These are phyloP conservation scores for Ophiostoma novo-ulmi DNA, from an alignment of 2,329 filamentous ascomycete species.

Conservation along the genomic window DNA sequence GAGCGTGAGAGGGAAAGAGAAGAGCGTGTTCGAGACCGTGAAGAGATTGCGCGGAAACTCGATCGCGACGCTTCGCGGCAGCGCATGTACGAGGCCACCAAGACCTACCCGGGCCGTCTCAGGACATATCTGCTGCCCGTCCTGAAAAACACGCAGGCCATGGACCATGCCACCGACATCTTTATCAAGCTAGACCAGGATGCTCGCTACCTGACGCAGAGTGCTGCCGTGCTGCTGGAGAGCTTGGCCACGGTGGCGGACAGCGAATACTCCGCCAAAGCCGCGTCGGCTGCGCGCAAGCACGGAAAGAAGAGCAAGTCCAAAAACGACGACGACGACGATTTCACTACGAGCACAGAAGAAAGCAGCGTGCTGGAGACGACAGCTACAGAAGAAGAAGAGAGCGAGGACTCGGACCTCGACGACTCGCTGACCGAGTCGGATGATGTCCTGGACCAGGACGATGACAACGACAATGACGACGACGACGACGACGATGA, in stretches of 20 bases:
- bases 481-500: constrained; percentile 8
- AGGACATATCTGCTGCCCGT: constrained; percentile 25
- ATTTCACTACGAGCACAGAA: constrained; percentile 20
- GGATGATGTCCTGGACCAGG: background rate
- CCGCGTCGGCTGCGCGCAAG: constrained; percentile 17
- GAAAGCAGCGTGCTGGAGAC: constrained; percentile 23
- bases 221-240: constrained; percentile 24
- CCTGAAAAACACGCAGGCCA: constrained; percentile 24
- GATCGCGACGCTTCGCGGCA: constrained; percentile 21
- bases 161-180: constrained; percentile 26
- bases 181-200: constrained; percentile 27
- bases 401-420: background rate
- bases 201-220: constrained; percentile 26
- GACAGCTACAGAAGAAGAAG: constrained; percentile 19
- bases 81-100: constrained; percentile 21
- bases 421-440: constrained; percentile 5
- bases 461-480: constrained; percentile 11
- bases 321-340: constrained; percentile 14
- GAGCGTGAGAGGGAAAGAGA: constrained; percentile 14
- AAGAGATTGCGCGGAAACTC: background rate
- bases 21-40: constrained; percentile 1
- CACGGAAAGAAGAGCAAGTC: constrained; percentile 9
- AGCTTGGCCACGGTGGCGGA: constrained; percentile 25
- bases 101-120: constrained; percentile 25
- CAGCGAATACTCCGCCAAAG: constrained; percentile 19